Conservation (phyloP, 1,284 basidiomycete species). For the Stereum hirsutum region DNA sequence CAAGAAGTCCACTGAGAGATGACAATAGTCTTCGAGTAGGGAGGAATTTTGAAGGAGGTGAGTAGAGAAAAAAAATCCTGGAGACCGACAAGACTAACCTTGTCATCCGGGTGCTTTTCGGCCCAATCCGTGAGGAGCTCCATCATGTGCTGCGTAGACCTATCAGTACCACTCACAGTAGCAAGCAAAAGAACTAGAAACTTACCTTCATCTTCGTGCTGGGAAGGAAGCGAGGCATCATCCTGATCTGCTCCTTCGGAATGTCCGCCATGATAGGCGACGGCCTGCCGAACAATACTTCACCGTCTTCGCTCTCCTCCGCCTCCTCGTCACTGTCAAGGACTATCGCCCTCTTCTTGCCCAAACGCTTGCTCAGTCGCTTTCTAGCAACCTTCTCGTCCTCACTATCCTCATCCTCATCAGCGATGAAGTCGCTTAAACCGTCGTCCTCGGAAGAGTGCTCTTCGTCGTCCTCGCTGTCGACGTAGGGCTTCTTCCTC, state of each 20-base stretch:
- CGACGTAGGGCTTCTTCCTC: conserved; percentile 11
- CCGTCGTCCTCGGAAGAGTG: conserved; percentile 25
- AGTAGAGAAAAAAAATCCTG: neutral
- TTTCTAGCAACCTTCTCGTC: conserved; percentile 31
- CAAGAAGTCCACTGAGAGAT: conserved; percentile 57
- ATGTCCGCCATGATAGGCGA: conserved; percentile 12
- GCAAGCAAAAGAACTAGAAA: conserved; percentile 1
- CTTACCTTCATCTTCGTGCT: conserved; percentile 59
- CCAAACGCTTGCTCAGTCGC: conserved; percentile 25
- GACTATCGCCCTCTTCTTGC: conserved; percentile 22
- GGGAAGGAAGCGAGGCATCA: conserved; percentile 41
- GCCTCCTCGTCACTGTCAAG: conserved; percentile 44
- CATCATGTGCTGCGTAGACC: conserved; percentile 41
- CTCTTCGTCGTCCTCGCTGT: conserved; percentile 22
- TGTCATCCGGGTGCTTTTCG: conserved; percentile 42
- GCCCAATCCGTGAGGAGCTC: conserved; percentile 29
- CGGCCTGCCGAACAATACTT: conserved; percentile 32
- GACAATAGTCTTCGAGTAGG: conserved; percentile 33
- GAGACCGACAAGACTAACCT: conserved; percentile 24
- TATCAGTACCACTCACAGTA: neutral
- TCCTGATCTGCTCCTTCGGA: conserved; percentile 24
- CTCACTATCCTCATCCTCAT: conserved; percentile 29
- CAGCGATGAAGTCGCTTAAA: conserved; percentile 44
- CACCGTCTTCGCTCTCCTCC: conserved; percentile 29
- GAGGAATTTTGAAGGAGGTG: neutral